Evolutionary conservation across 139 green algal species (phyloP), one percentile per base, ranked within the genome.

Genomic region (Chlorella sp.): DNA sequence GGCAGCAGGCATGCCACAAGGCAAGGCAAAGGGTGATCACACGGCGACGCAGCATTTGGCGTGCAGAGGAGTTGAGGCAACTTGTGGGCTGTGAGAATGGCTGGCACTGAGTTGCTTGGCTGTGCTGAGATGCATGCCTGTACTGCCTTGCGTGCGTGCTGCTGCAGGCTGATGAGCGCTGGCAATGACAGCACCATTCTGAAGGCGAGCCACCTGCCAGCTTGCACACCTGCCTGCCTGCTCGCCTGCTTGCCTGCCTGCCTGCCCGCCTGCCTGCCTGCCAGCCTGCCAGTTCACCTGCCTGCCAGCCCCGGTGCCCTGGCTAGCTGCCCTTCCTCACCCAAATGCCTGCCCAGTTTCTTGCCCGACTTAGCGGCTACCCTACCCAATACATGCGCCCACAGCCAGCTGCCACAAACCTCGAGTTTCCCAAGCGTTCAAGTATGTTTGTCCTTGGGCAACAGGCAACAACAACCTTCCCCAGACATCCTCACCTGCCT

Each of bases 111-210:
- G 21, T 21, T 16, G 64, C 64, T 3, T 26, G 64, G 21, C 64
- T 73, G 64, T n/a, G 64, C 64, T 16, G 24, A 9, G 24, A n/a
- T 16, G 24, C 64, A 16, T 73, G 64, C 1, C 5, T 81, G 75
- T 34, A 28, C 32, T 53, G 75, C 75, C 15, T 16, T 81, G 34
- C 14, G 14, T 81, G 1, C 11, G 64, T 3, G 24, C 22, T 42
- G 30, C 9, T 37, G 61, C 83, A 87, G 83, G 36, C 1, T 87
- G 61, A 87, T 87, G 83, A 78, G n/a, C 61, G 61, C 78, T 37
- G 83, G 83, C 61, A 78, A 87, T 3, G 30, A 39, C 37, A 87
- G 83, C 64, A 22, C 26, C 32, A 87, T 87, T 37, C 48, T 85
- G 22, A 32, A 78, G 71, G 71, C 28, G 36, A 15, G 68, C 4